phyloP scores from a whole-genome alignment of 2,329 filamentous ascomycete species.

The Stemphylium vesicarium region DNA sequence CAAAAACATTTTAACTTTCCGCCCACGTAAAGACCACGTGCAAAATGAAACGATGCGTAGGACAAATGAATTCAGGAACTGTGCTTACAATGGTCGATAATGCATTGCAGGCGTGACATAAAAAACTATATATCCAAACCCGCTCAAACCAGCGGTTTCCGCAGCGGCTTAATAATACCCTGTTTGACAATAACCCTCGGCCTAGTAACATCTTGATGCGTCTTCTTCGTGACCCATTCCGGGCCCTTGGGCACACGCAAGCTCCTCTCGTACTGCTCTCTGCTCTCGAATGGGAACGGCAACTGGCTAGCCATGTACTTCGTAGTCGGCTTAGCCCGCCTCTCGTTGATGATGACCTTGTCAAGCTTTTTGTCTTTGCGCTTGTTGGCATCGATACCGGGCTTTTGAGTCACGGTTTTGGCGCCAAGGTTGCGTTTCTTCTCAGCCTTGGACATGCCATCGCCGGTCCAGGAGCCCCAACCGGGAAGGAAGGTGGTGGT shows the following conservation, averaged over 20 bases:
- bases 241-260: slow-evolving; percentile 86
- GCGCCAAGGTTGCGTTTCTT: slow-evolving; percentile 59
- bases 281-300: slow-evolving; percentile 88
- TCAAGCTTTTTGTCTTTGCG: slow-evolving; percentile 83
- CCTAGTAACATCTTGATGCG: slow-evolving; percentile 87
- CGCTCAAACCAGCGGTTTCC: slow-evolving; percentile 67
- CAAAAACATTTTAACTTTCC: too few relatives aligned
- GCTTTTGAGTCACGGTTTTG: slow-evolving; percentile 67
- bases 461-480: slow-evolving; percentile 92
- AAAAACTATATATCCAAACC: not conserved
- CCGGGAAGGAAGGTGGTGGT: slow-evolving; percentile 86
- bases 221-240: slow-evolving; percentile 97
- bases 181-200: slow-evolving; percentile 89
- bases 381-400: slow-evolving; percentile 76
- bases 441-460: slow-evolving; percentile 75
- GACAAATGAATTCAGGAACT: not conserved
- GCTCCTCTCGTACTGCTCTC: slow-evolving; percentile 87
- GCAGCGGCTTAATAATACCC: slow-evolving; percentile 90
- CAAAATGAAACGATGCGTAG: too few relatives aligned
- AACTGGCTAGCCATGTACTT: slow-evolving; percentile 85
- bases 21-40: too few relatives aligned
- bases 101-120: not conserved
- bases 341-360: slow-evolving; percentile 91
- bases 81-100: not conserved
- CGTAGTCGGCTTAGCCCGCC: slow-evolving; percentile 85